Conservation (phyloP, 257 asterid species). For the Scutellaria minor region DNA sequence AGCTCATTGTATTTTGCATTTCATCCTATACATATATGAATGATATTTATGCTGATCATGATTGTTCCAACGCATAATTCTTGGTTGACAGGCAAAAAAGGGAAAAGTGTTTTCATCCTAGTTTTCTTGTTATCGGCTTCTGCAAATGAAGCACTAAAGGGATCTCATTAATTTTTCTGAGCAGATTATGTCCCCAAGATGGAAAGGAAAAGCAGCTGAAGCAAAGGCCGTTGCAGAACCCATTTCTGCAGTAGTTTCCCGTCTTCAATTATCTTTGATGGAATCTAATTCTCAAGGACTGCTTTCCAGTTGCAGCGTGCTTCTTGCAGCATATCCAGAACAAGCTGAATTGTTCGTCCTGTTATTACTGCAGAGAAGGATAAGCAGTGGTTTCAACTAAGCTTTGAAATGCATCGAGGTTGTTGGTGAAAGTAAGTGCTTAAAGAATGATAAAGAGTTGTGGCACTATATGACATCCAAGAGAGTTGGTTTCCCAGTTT, state of each 20-base stretch:
- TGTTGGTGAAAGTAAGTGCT: slow-evolving; percentile 44
- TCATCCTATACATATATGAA: too few species aligned
- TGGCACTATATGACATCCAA: slow-evolving; percentile 59
- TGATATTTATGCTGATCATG: too few species aligned
- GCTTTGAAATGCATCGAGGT: slow-evolving; percentile 67
- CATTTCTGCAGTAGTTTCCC: slow-evolving; percentile 48
- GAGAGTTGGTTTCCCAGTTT: slow-evolving; percentile 43
- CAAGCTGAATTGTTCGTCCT: slow-evolving; percentile 64
- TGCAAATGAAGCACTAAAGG: not conserved
- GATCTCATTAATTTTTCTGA: too few species aligned
- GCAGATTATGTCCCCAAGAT: slow-evolving; percentile 48
- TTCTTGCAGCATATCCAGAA: slow-evolving; percentile 57
- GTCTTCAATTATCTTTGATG: slow-evolving; percentile 57
- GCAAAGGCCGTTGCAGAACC: slow-evolving; percentile 54
- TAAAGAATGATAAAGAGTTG: slow-evolving; percentile 47
- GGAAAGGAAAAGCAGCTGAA: slow-evolving; percentile 53
- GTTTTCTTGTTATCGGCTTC: too few species aligned
- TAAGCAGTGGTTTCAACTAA: slow-evolving; percentile 68
- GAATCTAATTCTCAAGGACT: slow-evolving; percentile 56
- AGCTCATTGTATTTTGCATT: too few species aligned
- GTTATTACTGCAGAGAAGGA: slow-evolving; percentile 54
- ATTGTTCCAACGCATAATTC: too few species aligned
- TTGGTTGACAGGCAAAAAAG: too few species aligned
- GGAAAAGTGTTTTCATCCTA: not conserved
- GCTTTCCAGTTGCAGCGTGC: slow-evolving; percentile 50